These are phyloP conservation scores for Cystoisospora suis DNA, from an alignment of 169 alveolate genomes.

Conservation along the genomic window DNA sequence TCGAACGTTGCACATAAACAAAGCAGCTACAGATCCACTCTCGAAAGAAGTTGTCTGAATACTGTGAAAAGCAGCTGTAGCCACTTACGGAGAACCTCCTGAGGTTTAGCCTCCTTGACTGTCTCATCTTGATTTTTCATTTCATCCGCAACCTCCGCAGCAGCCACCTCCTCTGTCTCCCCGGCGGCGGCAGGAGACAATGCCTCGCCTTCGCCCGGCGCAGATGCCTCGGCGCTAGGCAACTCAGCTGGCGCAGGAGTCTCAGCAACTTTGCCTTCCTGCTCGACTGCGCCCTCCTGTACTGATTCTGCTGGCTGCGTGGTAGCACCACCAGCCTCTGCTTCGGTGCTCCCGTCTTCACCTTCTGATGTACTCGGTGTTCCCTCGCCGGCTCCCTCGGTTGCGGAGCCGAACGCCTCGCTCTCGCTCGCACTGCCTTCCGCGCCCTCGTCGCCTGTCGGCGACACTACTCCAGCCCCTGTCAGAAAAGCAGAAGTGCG, in stretches of 20 bases:
- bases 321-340: too few species aligned
- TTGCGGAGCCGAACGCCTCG: not conserved
- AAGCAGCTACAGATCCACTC: not conserved
- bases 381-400: too few species aligned
- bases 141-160: slow-evolving; percentile 1
- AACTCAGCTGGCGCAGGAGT: too few species aligned
- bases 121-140: not conserved
- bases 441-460: not conserved
- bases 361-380: too few species aligned
- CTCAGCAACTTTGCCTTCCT: not conserved
- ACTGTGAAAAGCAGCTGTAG: not conserved
- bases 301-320: too few species aligned
- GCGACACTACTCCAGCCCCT: not conserved
- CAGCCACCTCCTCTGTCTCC: slow-evolving; percentile 14
- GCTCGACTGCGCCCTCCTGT: not conserved
- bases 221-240: not conserved
- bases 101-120: not conserved
- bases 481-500: too few species aligned
- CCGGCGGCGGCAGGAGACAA: not conserved
- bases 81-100: slow-evolving; percentile 19
- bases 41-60: not conserved
- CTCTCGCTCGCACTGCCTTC: not conserved
- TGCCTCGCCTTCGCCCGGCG: not conserved
- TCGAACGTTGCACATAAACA: not conserved
- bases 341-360: too few species aligned